Evolutionary conservation across 371 early-diverging fungal genomes (phyloP).

Genomic region (Saksenaea oblongispora): DNA sequence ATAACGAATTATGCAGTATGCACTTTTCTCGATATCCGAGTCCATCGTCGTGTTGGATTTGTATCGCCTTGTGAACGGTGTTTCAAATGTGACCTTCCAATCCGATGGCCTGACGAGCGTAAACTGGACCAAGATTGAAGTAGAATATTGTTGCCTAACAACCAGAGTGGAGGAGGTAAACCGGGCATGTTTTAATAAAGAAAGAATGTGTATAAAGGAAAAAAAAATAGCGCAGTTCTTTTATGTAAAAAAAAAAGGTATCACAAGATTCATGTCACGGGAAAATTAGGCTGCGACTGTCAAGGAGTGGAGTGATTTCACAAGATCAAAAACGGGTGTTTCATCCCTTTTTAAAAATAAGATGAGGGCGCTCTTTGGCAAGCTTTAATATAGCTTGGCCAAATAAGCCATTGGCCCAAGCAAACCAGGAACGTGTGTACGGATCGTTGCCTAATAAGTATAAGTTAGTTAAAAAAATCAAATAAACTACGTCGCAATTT

Average conservation of each 20-base stretch:
- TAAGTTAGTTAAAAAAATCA: conserved; percentile 1
- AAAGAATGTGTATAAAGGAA: not conserved
- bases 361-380: conserved; percentile 30
- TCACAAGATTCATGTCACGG: not conserved
- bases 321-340: not conserved
- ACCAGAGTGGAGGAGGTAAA: conserved; percentile 1
- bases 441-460: conserved; percentile 7
- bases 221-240: not conserved
- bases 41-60: not conserved
- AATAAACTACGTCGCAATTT: not conserved
- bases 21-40: not conserved
- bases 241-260: not conserved
- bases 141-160: not conserved
- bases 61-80: not conserved
- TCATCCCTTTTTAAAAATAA: conserved; percentile 17
- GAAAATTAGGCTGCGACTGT: not conserved
- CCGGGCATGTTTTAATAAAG: not conserved
- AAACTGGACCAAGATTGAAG: not conserved
- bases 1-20: not conserved
- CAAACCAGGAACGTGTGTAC: conserved; percentile 48
- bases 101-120: not conserved
- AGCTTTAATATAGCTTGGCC: conserved; percentile 45
- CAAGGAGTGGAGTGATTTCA: too few relatives aligned
- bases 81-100: not conserved
- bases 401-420: conserved; percentile 51